Base-by-base conservation (phyloP, 2,329 filamentous ascomycete species). In the Berkeleyomyces basicola region DNA sequence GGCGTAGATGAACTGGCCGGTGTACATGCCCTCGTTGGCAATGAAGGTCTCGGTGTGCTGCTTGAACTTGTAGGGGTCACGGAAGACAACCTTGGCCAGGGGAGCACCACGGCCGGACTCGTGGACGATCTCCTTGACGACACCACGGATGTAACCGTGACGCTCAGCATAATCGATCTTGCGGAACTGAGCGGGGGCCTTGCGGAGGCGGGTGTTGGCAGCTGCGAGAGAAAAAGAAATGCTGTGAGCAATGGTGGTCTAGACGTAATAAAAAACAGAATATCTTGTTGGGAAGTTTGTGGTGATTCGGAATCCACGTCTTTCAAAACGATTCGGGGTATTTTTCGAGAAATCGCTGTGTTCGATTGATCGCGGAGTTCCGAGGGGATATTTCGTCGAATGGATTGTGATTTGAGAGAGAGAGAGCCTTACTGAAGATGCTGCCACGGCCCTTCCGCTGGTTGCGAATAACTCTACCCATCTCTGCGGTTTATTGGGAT, bases 21-120 rank as follows among this genome's bases (percentile, higher is more conserved):
- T 96, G 89, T 97, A 99, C 91, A 97, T 96, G 82, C 93, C 93
- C 84, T 97, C 93, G 82, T 97, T 99, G 79, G 93, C 93, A 76
- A 99, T 99, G 87, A 99, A 96, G 71, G 93, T 99, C 87, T 99
- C 91, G 78, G 87, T 92, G 77, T 90, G 81, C 76, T 91, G 86
- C 86, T 95, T 96, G 88, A 89, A 97, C 79, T 86, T 85, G 87
- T 99, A 99, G 73, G 93, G 90, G 79, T 95, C 88, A 73, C 93
- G 91, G 89, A 99, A 99, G 72, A 84, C 80, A 74, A 99, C 91
- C 79, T 89, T 90, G 76, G 93, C 93, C 75, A 99, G 89, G 72
- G 93, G 93, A 78, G 95, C 90, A 81, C 93, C 93, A 81, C 93
- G 91, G 77, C 93, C 93, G 72, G 91, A 85, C 80, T 99, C 93